Conservation (phyloP, 1,139 yeast genomes). For the Saccharomyces hybrid region DNA sequence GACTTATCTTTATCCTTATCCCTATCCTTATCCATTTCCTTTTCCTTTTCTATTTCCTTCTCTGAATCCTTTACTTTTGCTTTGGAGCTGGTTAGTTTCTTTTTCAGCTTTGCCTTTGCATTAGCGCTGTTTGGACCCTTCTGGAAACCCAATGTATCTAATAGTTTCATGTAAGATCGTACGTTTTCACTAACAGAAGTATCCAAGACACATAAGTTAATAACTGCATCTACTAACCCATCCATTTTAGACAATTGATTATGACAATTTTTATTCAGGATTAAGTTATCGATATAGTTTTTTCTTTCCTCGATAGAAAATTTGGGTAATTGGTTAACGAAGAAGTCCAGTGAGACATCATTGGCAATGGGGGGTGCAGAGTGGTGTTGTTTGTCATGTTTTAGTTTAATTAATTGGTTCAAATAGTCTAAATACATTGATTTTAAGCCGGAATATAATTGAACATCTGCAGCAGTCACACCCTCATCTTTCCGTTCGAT, state of each 20-base stretch:
- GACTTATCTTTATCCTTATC: neutral
- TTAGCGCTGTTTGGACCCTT: neutral
- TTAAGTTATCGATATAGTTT: conserved; percentile 16
- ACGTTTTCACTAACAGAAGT: conserved; percentile 21
- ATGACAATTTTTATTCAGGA: conserved; percentile 7
- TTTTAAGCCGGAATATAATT: conserved; percentile 26
- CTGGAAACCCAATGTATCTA: conserved; percentile 10
- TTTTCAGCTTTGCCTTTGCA: conserved; percentile 4
- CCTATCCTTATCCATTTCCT: neutral
- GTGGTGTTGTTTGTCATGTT: conserved; percentile 4
- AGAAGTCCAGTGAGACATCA: neutral
- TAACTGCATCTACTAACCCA: conserved; percentile 15
- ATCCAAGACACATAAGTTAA: conserved; percentile 23
- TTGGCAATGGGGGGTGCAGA: neutral
- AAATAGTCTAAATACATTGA: conserved; percentile 28
- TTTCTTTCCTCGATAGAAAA: conserved; percentile 22
- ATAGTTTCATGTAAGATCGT: conserved; percentile 11
- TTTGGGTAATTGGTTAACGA: conserved; percentile 12
- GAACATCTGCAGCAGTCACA: conserved; percentile 25
- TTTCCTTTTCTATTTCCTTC: neutral
- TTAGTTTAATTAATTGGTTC: conserved; percentile 19
- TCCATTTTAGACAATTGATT: conserved; percentile 9
- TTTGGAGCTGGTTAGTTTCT: neutral
- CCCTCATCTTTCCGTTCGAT: conserved; percentile 16
- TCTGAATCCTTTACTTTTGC: neutral